Conservation (phyloP, 1,284 basidiomycete species). For the Austroboletus novae-zelandiae region DNA sequence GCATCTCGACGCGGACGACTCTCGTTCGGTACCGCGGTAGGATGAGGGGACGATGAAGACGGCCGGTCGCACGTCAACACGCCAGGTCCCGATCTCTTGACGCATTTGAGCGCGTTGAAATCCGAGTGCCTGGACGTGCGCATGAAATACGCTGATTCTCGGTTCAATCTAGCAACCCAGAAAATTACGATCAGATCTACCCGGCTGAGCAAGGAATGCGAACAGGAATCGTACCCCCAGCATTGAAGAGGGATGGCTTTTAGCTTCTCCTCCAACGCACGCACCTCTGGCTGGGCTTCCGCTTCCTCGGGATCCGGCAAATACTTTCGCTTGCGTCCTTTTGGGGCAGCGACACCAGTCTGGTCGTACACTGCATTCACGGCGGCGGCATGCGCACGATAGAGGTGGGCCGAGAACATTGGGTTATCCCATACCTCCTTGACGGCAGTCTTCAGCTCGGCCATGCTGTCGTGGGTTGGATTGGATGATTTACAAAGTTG, state of each 20-base stretch:
- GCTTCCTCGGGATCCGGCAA: slow-evolving; percentile 32
- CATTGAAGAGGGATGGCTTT: slow-evolving; percentile 50
- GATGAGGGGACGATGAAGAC: neutral
- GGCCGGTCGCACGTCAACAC: slow-evolving; percentile 16
- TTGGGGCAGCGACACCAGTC: slow-evolving; percentile 39
- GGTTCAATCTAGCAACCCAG: slow-evolving; percentile 41
- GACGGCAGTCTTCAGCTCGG: slow-evolving; percentile 49
- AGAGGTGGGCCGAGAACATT: slow-evolving; percentile 54
- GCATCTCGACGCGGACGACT: slow-evolving; percentile 36
- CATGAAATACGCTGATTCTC: slow-evolving; percentile 58
- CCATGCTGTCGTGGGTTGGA: slow-evolving; percentile 40
- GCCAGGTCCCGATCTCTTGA: slow-evolving; percentile 31
- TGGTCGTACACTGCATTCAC: slow-evolving; percentile 45
- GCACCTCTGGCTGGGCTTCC: slow-evolving; percentile 40
- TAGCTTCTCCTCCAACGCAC: slow-evolving; percentile 46
- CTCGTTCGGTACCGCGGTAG: neutral
- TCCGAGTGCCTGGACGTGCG: slow-evolving; percentile 63
- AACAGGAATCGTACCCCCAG: slow-evolving; percentile 48
- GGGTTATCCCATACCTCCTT: slow-evolving; percentile 53
- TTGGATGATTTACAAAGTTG: neutral
- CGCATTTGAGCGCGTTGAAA: slow-evolving; percentile 52
- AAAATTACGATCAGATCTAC: neutral
- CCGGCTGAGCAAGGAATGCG: neutral
- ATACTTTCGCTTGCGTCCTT: slow-evolving; percentile 45
- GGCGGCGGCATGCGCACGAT: slow-evolving; percentile 49